Conservation (phyloP, 2,329 filamentous ascomycete species). For the Scytalidium sp. region DNA sequence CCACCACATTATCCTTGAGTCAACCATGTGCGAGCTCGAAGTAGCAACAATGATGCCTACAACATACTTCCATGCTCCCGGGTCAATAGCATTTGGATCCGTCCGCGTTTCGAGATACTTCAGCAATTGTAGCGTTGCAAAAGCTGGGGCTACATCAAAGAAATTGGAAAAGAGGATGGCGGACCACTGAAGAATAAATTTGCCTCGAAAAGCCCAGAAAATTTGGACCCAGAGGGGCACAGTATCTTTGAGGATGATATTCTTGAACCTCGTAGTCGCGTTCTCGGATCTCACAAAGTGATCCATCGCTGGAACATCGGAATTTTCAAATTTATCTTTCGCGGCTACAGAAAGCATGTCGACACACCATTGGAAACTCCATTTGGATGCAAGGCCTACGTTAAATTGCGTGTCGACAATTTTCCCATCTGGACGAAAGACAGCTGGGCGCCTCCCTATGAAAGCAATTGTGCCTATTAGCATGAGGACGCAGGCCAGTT, state of each 20-base stretch:
- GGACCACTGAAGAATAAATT: slow-evolving; percentile 51
- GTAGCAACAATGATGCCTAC: slow-evolving; percentile 11
- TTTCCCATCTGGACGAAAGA: slow-evolving; percentile 52
- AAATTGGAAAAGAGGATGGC: slow-evolving; percentile 11
- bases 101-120: slow-evolving; percentile 15
- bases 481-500: slow-evolving; percentile 9
- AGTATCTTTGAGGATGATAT: slow-evolving; percentile 34
- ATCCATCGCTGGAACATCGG: slow-evolving; percentile 59
- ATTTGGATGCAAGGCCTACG: slow-evolving; percentile 54
- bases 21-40: slow-evolving; percentile 10
- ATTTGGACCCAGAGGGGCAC: slow-evolving; percentile 56
- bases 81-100: slow-evolving; percentile 11
- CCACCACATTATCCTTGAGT: slow-evolving; percentile 17
- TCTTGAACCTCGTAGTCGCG: slow-evolving; percentile 47
- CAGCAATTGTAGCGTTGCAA: slow-evolving; percentile 18
- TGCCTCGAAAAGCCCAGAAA: slow-evolving; percentile 49
- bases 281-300: slow-evolving; percentile 48
- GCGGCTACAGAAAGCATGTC: slow-evolving; percentile 51
- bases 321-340: slow-evolving; percentile 57
- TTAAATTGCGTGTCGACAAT: slow-evolving; percentile 64
- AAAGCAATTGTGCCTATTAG: slow-evolving; percentile 10
- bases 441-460: slow-evolving; percentile 63
- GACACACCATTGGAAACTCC: slow-evolving; percentile 63
- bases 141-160: slow-evolving; percentile 12
- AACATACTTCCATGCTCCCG: slow-evolving; percentile 17